phyloP scores from a whole-genome alignment of 371 early-diverging fungal genomes.

The Dinochytrium kinnereticum region DNA sequence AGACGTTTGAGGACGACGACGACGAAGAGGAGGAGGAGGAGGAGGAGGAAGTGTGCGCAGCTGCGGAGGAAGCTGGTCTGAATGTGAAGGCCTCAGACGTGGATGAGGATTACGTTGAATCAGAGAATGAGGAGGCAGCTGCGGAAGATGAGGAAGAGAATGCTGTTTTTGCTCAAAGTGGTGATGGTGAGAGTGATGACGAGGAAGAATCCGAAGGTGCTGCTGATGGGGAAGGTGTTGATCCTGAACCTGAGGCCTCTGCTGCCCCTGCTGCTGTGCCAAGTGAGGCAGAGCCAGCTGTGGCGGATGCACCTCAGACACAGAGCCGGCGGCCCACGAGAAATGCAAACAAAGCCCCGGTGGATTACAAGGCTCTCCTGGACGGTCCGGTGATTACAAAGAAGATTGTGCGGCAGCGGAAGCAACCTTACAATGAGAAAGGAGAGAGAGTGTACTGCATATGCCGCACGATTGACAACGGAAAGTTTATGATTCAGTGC shows the following conservation, averaged over 20 bases:
- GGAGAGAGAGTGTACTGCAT: constrained; percentile 67
- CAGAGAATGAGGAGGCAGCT: constrained; percentile 4
- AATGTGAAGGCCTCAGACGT: background rate
- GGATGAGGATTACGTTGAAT: constrained; percentile 5
- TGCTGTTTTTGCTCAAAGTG: background rate
- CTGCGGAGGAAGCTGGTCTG: background rate
- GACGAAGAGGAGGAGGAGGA: background rate
- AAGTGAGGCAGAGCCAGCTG: background rate
- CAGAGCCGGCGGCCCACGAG: background rate
- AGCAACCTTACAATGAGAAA: constrained; percentile 43
- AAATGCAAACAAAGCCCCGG: background rate
- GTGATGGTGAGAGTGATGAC: background rate
- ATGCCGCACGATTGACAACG: constrained; percentile 71
- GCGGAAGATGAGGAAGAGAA: constrained; percentile 11
- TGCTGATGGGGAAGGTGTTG: too few relatives aligned
- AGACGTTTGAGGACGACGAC: background rate
- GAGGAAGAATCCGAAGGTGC: background rate
- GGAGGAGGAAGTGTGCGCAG: constrained; percentile 9
- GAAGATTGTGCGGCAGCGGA: constrained; percentile 30
- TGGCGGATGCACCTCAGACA: background rate
- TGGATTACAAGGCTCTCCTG: background rate
- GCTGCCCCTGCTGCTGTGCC: too few relatives aligned
- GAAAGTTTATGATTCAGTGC: constrained; percentile 81
- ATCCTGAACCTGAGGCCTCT: too few relatives aligned
- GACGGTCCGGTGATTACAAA: background rate